Evolutionary conservation across 2,329 filamentous ascomycete species (phyloP).

Genomic region (Arthroderma uncinatum): DNA sequence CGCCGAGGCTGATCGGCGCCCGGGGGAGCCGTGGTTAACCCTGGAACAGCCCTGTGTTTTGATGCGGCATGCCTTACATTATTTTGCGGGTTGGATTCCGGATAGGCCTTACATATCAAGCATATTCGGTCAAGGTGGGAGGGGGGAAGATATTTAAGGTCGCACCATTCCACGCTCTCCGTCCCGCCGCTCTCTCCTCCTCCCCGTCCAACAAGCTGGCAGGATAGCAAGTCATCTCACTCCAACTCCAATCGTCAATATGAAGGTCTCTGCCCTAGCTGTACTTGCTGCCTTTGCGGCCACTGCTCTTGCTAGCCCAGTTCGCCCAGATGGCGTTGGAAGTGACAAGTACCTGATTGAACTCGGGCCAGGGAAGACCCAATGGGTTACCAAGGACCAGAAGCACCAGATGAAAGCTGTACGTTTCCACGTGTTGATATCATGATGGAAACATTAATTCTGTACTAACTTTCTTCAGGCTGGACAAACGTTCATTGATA

Average conservation of each 20-base stretch:
- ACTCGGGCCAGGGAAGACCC: slow-evolving; percentile 66
- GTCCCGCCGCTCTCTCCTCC: background rate
- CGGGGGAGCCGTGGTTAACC: background rate
- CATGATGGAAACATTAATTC: background rate
- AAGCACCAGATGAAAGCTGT: slow-evolving; percentile 69
- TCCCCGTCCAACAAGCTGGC: background rate
- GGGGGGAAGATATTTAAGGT: background rate
- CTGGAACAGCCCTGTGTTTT: background rate
- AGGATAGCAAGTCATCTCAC: background rate
- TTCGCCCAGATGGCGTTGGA: background rate
- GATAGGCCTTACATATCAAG: background rate
- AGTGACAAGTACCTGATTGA: slow-evolving; percentile 63
- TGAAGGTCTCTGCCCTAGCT: background rate
- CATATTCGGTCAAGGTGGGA: background rate
- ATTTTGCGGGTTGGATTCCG: background rate
- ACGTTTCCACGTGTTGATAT: background rate
- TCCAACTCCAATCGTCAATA: background rate
- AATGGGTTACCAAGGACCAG: slow-evolving; percentile 85
- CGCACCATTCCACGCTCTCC: background rate
- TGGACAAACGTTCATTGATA: slow-evolving; percentile 70
- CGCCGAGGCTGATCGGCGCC: background rate
- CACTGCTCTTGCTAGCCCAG: background rate
- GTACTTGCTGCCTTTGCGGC: background rate
- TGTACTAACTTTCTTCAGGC: background rate
- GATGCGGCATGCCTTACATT: too few species aligned